phyloP scores from a whole-genome alignment of 2,329 filamentous ascomycete species.

The Lachnellula cervina region DNA sequence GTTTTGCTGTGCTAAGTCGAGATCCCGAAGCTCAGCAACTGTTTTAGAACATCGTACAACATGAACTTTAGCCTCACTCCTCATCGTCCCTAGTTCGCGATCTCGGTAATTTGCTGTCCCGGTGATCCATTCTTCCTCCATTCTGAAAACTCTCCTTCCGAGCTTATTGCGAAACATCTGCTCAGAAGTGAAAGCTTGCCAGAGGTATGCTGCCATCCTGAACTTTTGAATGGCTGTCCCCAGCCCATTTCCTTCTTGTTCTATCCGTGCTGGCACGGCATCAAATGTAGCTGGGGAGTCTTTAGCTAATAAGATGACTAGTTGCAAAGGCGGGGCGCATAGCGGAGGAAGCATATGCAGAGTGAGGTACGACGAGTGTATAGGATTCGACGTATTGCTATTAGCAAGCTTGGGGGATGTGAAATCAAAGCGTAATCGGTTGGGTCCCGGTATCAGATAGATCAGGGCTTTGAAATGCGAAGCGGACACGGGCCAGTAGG shows the following conservation, averaged over 20 bases:
- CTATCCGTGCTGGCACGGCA: conserved; percentile 66
- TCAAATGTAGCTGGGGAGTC: conserved; percentile 87
- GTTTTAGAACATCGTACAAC: conserved; percentile 79
- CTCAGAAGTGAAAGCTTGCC: conserved; percentile 95
- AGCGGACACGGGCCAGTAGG: conserved; percentile 79
- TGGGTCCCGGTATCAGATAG: conserved; percentile 86
- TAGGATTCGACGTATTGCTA: conserved; percentile 58
- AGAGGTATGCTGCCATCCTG: conserved; percentile 90
- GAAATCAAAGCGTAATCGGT: conserved; percentile 84
- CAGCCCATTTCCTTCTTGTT: conserved; percentile 76
- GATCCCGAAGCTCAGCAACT: conserved; percentile 72
- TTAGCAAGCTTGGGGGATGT: conserved; percentile 74
- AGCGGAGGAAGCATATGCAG: conserved; percentile 81
- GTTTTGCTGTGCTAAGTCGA: conserved; percentile 76
- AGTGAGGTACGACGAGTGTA: conserved; percentile 75
- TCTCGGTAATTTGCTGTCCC: conserved; percentile 77
- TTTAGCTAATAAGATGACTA: conserved; percentile 81
- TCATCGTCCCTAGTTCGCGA: conserved; percentile 63
- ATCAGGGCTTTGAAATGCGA: conserved; percentile 90
- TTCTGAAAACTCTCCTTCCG: conserved; percentile 78
- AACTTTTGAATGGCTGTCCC: conserved; percentile 83
- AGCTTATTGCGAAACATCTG: conserved; percentile 91
- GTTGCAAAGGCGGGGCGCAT: conserved; percentile 76
- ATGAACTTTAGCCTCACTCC: conserved; percentile 88
- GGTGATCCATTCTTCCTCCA: conserved; percentile 91